Conservation (phyloP, 495 filamentous ascomycete genomes). For the Talaromyces nanjingensis region DNA sequence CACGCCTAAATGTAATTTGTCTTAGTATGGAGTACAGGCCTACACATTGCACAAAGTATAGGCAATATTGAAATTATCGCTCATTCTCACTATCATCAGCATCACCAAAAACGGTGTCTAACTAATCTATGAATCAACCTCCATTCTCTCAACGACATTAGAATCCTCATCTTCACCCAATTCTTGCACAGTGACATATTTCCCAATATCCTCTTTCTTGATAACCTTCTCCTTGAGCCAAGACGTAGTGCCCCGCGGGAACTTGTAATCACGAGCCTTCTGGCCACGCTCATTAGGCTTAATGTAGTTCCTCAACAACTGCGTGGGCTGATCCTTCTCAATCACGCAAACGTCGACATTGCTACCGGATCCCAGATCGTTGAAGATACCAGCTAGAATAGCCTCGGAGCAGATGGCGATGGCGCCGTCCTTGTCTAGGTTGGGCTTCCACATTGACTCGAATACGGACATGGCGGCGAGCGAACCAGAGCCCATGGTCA, state of each 20-base stretch:
- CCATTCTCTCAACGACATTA: conserved; percentile 79
- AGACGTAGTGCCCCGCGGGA: conserved; percentile 82
- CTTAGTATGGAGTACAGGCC: neutral
- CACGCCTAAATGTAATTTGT: neutral
- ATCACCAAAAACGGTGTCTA: neutral
- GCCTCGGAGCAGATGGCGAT: conserved; percentile 77
- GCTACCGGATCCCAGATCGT: conserved; percentile 92
- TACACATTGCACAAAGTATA: neutral
- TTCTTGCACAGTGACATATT: conserved; percentile 90
- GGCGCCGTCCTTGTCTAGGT: conserved; percentile 72
- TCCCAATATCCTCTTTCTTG: conserved; percentile 84
- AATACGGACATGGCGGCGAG: conserved; percentile 98
- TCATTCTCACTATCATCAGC: neutral
- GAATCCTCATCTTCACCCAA: conserved; percentile 52
- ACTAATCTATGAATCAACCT: conserved; percentile 65
- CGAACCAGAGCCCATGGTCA: conserved; percentile 96
- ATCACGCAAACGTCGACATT: conserved; percentile 98
- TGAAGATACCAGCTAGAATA: conserved; percentile 97
- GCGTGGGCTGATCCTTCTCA: conserved; percentile 79
- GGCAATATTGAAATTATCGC: neutral
- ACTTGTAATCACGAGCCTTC: conserved; percentile 91
- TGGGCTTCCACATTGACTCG: conserved; percentile 87
- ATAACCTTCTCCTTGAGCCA: conserved; percentile 91
- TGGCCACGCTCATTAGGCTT: conserved; percentile 84
- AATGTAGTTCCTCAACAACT: conserved; percentile 82